Base-by-base conservation (phyloP, 257 asterid genomes). In the Scutellaria minor region DNA sequence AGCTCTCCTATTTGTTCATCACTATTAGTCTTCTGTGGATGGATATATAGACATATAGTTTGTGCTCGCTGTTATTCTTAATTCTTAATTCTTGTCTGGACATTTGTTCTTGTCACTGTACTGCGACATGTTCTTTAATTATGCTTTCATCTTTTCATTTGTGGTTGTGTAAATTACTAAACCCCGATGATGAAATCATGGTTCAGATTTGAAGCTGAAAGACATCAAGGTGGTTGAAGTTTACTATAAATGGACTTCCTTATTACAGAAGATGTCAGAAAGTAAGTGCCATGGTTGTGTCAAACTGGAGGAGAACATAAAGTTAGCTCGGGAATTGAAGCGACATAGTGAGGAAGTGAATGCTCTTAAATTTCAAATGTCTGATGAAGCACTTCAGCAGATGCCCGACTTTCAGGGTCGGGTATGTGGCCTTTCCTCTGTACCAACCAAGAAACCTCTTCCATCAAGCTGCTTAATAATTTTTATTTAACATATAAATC, bases 361-460 rank as follows among this genome's bases (percentile, higher is more conserved):
- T 61, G 81, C 76, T 77, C 88, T 95, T 77, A 70, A 81, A 75
- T 95, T 80, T 88, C 83, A 95, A 80, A 95, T 95, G 98, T 95
- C 99, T 31, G 99, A 95, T 78, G 99, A 90, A 76, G 99, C 99
- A 74, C 99, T 95, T 72, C 85, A 83, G 86, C 97, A 92, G 83
- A 95, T 92, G 99, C 99, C 99, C n/a, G 96, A 88, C 77, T 95
- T 95, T 87, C 98, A 87, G 89, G 99, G 97, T 54, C 95, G 99
- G 83, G 99, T 94, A 89, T 13, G 95, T 80, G 40, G 54, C 61
- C 37, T 75, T 65, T 15, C 59, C 56, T 71, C 62, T 42, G 6
- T 11, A n/a, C 56, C 60, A 71, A 46, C 46, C 60, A 55, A 45
- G 55, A 67, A 59, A 39, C 47, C 65, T 56, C 47, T 45, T 14